These are phyloP conservation scores for Leccinum arenicola DNA, from an alignment of 768 basidiomycete genomes.

Conservation along the genomic window DNA sequence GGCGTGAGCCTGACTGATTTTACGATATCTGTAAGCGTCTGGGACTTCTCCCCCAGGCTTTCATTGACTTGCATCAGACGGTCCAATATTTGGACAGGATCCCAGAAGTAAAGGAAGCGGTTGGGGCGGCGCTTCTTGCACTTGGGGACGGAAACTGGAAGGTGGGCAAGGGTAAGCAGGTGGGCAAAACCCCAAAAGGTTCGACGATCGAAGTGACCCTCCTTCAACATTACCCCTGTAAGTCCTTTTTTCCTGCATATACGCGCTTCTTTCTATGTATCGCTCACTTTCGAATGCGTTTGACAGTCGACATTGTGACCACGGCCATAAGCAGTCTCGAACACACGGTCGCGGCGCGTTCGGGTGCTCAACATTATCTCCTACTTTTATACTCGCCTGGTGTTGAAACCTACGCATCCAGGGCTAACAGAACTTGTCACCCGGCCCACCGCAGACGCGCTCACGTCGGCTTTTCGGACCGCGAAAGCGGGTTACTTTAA, in stretches of 20 bases:
- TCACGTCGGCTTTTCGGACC: conserved; percentile 71
- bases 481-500: conserved; percentile 86
- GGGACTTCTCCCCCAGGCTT: neutral
- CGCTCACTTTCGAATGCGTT: neutral
- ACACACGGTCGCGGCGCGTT: conserved; percentile 60
- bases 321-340: conserved; percentile 60
- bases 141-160: conserved; percentile 92
- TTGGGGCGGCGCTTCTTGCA: conserved; percentile 59
- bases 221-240: conserved; percentile 75
- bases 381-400: conserved; percentile 59
- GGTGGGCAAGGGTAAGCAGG: conserved; percentile 80
- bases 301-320: conserved; percentile 69
- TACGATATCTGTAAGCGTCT: conserved; percentile 45
- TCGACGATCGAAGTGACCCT: conserved; percentile 51
- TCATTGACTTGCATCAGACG: conserved; percentile 42
- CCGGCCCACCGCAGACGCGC: conserved; percentile 56
- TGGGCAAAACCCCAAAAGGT: conserved; percentile 45
- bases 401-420: conserved; percentile 49
- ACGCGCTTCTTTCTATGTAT: neutral
- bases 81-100: conserved; percentile 67
- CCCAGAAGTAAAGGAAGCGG: conserved; percentile 67
- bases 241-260: conserved; percentile 26
- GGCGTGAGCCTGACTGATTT: conserved; percentile 65
- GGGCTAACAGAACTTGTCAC: conserved; percentile 53
- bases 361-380: conserved; percentile 73